Percentiles rank a stretch among this genome's conserved stretches.
These are phyloP conservation scores for Citrus hindsii DNA, from an alignment of 345 rosid genomes.

Conservation along the genomic window DNA sequence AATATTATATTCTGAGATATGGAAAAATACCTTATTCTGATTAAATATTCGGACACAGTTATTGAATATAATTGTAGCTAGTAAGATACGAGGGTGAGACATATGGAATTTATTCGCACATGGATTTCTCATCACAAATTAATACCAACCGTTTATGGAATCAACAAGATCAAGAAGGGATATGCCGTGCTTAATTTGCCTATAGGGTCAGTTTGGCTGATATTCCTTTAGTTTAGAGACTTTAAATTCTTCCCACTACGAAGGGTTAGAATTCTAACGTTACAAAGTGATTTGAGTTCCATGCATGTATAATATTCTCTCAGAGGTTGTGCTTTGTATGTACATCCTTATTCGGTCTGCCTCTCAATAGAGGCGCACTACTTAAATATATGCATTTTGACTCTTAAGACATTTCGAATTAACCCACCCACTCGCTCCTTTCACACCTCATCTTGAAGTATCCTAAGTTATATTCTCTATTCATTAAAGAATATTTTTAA, in stretches of 20 bases:
- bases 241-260: neutral
- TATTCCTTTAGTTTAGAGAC: neutral
- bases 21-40: no score
- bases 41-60: no score
- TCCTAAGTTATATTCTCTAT: neutral
- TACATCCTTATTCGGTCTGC: constrained; percentile 20
- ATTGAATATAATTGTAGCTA: neutral
- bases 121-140: neutral
- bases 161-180: neutral
- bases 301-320: neutral
- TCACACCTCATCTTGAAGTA: no score
- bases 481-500: neutral
- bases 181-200: neutral
- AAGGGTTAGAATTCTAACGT: neutral
- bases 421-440: no score
- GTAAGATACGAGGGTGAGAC: neutral
- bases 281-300: neutral
- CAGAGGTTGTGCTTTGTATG: neutral
- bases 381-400: neutral
- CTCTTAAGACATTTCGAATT: neutral
- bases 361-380: neutral
- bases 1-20: no score
- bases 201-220: neutral
- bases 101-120: neutral
- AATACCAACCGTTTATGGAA: neutral